phyloP scores from a whole-genome alignment of 176 grass and related monocot species.

The Ensete glaucum region DNA sequence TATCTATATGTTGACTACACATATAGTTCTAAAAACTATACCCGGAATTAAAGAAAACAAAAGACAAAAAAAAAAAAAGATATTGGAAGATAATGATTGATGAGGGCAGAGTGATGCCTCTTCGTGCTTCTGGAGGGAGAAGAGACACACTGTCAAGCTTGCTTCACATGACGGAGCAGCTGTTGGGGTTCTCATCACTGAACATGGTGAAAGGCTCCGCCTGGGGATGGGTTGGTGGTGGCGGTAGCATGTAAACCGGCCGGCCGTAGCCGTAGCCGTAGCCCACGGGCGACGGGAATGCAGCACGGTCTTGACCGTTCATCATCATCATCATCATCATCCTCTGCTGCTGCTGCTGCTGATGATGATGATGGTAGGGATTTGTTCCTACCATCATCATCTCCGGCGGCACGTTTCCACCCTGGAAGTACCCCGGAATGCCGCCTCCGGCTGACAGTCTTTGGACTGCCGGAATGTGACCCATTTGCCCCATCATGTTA shows the following conservation, averaged over 20 bases:
- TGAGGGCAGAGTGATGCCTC: not conserved
- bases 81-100: not conserved
- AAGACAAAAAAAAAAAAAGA: not conserved
- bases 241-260: not conserved
- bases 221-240: not conserved
- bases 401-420: not conserved
- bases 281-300: not conserved
- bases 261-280: slow-evolving; percentile 6
- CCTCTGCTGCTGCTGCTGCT: not conserved
- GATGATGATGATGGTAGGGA: slow-evolving; percentile 25
- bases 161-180: slow-evolving; percentile 26
- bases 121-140: not conserved
- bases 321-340: slow-evolving; percentile 10
- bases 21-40: not conserved
- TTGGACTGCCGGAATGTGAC: not conserved
- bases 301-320: slow-evolving; percentile 6
- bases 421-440: not conserved
- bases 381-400: slow-evolving; percentile 4
- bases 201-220: slow-evolving; percentile 10
- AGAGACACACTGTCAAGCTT: not conserved
- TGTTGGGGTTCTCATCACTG: slow-evolving; percentile 28
- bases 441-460: not conserved
- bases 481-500: not conserved
- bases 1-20: not conserved
- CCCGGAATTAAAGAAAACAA: not conserved